phyloP scores from a whole-genome alignment of 2,329 filamentous ascomycete genomes.

The Didymella pomorum region DNA sequence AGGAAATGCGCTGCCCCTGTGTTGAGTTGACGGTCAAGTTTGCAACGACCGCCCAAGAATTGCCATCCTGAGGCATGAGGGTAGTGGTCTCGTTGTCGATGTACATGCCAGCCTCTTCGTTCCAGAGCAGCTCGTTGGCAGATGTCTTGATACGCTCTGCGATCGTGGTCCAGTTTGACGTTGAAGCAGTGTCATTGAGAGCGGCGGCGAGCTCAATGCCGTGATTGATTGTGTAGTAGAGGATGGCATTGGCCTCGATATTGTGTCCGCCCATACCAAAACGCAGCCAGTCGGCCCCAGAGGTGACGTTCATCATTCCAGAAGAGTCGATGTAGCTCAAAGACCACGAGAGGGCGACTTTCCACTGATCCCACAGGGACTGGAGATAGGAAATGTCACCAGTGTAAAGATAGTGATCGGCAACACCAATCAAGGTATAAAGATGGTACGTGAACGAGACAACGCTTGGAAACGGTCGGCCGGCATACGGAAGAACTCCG shows the following conservation, averaged over 20 bases:
- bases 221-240: constrained; percentile 62
- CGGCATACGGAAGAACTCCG: constrained; percentile 61
- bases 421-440: constrained; percentile 57
- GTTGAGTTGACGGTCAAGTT: constrained; percentile 46
- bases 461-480: constrained; percentile 52
- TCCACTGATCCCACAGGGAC: constrained; percentile 55
- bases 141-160: constrained; percentile 55
- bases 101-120: constrained; percentile 59
- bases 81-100: constrained; percentile 62
- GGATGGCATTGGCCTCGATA: constrained; percentile 57
- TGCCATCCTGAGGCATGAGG: constrained; percentile 60
- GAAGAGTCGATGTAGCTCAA: constrained; percentile 53
- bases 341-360: constrained; percentile 55
- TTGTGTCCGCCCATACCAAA: constrained; percentile 62
- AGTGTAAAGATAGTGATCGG: constrained; percentile 57
- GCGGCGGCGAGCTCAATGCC: constrained; percentile 61
- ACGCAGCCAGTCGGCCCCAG: constrained; percentile 57
- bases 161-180: constrained; percentile 52
- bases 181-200: constrained; percentile 54
- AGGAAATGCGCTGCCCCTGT: constrained; percentile 45
- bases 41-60: constrained; percentile 53
- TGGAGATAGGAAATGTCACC: constrained; percentile 52
- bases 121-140: constrained; percentile 61
- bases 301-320: constrained; percentile 58
- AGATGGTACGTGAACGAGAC: constrained; percentile 65